Base-by-base conservation (phyloP, 1,284 basidiomycete genomes). In the Hortiboletus rubellus region DNA sequence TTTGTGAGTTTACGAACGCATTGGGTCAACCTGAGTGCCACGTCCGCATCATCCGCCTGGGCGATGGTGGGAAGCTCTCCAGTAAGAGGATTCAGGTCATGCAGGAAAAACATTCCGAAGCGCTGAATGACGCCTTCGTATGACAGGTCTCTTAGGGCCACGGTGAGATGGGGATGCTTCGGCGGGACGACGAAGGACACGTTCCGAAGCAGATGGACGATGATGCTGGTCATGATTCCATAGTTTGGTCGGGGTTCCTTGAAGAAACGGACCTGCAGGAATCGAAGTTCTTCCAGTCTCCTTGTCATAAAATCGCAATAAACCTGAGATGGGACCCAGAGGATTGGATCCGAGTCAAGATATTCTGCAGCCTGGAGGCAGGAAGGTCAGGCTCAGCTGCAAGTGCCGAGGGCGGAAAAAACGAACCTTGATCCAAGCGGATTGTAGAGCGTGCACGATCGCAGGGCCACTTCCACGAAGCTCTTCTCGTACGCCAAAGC, bases 31-130 rank as follows among this genome's bases (percentile, higher is more conserved):
- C 10, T 31, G 22, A n/a, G 17, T n/a, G 2, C 7, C 6, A 59
- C 34, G 0, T 59, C 55, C 17, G 37, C 43, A 17, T 47, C 1
- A 7, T 59, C 51, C 0, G 0, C 11, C n/a, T 50, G 48, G 0
- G 40, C 1, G 2, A 59, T 59, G 14, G 30, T 22, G 0, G 2
- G 43, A 40, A 58, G 46, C 22, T 50, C 30, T 40, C 58, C 58
- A 3, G 55, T 58, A 3, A 30, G 8, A 0, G 33, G 38, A 53
- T 59, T n/a, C 38, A 59, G 9, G 40, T 59, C 58, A 18, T 59
- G 58, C 38, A 59, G 27, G 55, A 59, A 59, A n/a, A 59, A 43
- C n/a, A 49, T 45, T 7, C 58, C 38, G 7, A 59, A 59, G 6
- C 50, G 22, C 9, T 58, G 46, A 24, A 58, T 47, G 12, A 59